Evolutionary conservation across 257 asterid genomes (phyloP).

Genomic region (Petunia axillaris): DNA sequence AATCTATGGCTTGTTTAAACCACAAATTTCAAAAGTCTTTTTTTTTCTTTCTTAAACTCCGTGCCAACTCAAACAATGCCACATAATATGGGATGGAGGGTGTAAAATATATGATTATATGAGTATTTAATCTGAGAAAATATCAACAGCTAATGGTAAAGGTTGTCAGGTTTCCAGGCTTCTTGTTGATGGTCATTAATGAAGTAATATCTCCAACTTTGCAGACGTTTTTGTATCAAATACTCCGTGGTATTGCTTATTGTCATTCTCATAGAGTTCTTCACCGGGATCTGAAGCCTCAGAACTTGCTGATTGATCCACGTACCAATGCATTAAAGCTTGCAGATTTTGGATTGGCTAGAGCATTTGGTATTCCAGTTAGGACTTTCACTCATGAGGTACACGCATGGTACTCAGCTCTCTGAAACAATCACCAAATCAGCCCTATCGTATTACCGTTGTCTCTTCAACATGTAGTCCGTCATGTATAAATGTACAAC

Average conservation of each 20-base stretch:
- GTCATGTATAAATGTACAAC: conserved; percentile 12
- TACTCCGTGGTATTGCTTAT: conserved; percentile 85
- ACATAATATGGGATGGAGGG: too few species aligned
- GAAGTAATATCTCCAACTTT: conserved; percentile 19
- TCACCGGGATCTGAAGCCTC: conserved; percentile 95
- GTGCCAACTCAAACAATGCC: too few species aligned
- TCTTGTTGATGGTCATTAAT: not conserved
- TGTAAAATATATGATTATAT: not conserved
- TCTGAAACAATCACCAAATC: not conserved
- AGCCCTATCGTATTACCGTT: not conserved
- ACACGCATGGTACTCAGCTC: not conserved
- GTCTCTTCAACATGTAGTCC: not conserved
- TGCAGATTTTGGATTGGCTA: conserved; percentile 96
- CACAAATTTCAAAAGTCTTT: too few species aligned
- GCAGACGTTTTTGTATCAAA: conserved; percentile 80
- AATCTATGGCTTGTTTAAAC: too few species aligned
- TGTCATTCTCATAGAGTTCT: conserved; percentile 96
- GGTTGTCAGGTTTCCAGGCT: not conserved
- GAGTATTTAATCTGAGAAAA: not conserved
- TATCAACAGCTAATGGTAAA: not conserved
- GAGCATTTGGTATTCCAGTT: conserved; percentile 97
- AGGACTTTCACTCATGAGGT: conserved; percentile 97
- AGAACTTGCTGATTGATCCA: conserved; percentile 85
- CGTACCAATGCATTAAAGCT: conserved; percentile 83
- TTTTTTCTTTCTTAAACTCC: too few species aligned